Evolutionary conservation across 306 rosid genomes (phyloP).

Genomic region (Delonix regia): DNA sequence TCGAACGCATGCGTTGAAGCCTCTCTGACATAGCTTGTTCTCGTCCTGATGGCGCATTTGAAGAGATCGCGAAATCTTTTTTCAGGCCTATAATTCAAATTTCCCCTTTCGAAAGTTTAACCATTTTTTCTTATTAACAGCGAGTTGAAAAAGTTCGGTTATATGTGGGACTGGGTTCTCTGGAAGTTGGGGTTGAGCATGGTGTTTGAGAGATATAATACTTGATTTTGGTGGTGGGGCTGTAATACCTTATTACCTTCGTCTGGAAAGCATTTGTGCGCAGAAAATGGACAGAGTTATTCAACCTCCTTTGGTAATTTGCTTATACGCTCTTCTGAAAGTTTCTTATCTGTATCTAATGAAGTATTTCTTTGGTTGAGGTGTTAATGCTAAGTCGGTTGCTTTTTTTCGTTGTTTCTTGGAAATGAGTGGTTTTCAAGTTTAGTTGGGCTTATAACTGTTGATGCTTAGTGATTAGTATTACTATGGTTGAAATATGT

Average conservation of each 20-base stretch:
- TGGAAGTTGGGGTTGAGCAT: constrained; percentile 41
- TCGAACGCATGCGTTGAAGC: constrained; percentile 28
- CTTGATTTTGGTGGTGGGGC: constrained; percentile 37
- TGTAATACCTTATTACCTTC: constrained; percentile 17
- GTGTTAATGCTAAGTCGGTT: constrained; percentile 13
- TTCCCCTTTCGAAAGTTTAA: constrained; percentile 19
- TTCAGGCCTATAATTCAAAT: background rate
- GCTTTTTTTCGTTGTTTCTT: constrained; percentile 16
- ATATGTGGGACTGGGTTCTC: constrained; percentile 38
- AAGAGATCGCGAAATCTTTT: constrained; percentile 25
- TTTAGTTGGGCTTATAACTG: background rate
- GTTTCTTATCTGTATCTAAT: constrained; percentile 19
- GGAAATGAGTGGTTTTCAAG: constrained; percentile 3
- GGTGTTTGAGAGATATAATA: constrained; percentile 44
- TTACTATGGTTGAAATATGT: constrained; percentile 28
- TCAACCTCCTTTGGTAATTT: constrained; percentile 87
- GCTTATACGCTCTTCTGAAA: background rate
- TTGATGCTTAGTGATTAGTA: background rate
- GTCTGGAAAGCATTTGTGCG: constrained; percentile 40
- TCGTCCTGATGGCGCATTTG: background rate
- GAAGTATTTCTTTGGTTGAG: constrained; percentile 22
- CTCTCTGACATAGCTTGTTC: constrained; percentile 15
- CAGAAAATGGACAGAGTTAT: constrained; percentile 73
- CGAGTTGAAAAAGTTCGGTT: constrained; percentile 21
- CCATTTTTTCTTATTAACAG: background rate